phyloP scores from a whole-genome alignment of 306 rosid genomes.

The Canavalia ensiformis region DNA sequence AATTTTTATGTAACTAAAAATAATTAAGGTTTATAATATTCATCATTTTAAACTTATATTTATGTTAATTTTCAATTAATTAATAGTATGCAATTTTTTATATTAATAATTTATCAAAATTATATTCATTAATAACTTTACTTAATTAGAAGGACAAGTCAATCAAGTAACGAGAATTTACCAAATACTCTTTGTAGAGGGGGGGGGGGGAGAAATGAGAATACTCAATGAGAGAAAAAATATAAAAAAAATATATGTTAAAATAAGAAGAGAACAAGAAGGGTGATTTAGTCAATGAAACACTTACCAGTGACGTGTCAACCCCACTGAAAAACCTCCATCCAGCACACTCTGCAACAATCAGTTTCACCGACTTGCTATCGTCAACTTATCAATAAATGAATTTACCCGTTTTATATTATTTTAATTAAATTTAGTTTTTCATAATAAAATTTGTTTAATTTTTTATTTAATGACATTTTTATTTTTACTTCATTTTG shows the following conservation, averaged over 20 bases:
- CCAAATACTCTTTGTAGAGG: neutral
- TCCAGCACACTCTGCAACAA: conserved; percentile 74
- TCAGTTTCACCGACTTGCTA: conserved; percentile 23
- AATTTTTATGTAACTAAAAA: no score
- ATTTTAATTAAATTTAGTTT: neutral
- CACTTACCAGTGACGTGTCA: conserved; percentile 76
- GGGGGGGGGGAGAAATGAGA: no score
- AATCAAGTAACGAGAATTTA: neutral
- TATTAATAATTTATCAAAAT: no score
- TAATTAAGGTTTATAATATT: no score
- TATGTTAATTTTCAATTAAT: no score
- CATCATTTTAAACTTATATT: no score
- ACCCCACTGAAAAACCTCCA: conserved; percentile 74
- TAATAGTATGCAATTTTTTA: no score
- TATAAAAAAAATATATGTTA: neutral
- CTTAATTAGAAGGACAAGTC: neutral
- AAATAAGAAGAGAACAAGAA: conserved; percentile 14
- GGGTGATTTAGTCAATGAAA: conserved; percentile 47
- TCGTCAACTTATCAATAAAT: neutral
- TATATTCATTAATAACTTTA: neutral
- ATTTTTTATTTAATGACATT: no score
- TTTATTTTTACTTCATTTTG: no score
- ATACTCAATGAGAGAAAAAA: neutral
- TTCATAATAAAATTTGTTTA: no score
- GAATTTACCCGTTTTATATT: neutral